Percentiles rank a stretch among this genome's conserved stretches.
Conservation (phyloP, 2,329 filamentous ascomycete species). For the Exophiala sp. region DNA sequence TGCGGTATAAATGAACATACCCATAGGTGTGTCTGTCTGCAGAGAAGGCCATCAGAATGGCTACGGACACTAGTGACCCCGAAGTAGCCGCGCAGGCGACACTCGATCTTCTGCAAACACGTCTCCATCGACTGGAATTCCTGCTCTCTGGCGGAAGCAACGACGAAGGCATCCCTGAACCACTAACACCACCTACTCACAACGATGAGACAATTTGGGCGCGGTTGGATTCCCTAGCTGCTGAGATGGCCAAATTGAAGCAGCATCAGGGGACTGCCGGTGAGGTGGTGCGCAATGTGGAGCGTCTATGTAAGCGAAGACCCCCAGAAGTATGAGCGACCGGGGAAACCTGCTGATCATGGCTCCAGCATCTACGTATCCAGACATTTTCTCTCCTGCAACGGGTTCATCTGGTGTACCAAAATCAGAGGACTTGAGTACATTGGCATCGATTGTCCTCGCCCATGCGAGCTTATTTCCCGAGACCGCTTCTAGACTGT, state of each 20-base stretch:
- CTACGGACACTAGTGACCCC: slow-evolving; percentile 13
- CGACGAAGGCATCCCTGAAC: slow-evolving; percentile 37
- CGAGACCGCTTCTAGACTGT: slow-evolving; percentile 44
- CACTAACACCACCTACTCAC: slow-evolving; percentile 33
- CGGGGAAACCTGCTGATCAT: slow-evolving; percentile 4
- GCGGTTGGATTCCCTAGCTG: slow-evolving; percentile 37
- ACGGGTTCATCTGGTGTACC: slow-evolving; percentile 9
- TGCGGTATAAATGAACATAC: no score
- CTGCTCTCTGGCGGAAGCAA: slow-evolving; percentile 39
- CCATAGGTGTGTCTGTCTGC: no score
- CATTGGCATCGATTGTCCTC: slow-evolving; percentile 35
- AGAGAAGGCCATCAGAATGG: slow-evolving; percentile 5
- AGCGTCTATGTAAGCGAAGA: slow-evolving; percentile 37
- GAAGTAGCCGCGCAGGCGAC: slow-evolving; percentile 19
- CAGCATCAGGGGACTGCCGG: slow-evolving; percentile 30
- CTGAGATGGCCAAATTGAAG: slow-evolving; percentile 35
- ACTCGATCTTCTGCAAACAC: slow-evolving; percentile 37
- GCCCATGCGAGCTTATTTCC: slow-evolving; percentile 44
- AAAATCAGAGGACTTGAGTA: slow-evolving; percentile 28
- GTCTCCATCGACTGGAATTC: slow-evolving; percentile 42
- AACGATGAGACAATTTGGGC: slow-evolving; percentile 38
- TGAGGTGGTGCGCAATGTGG: slow-evolving; percentile 37
- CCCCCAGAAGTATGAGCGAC: neutral
- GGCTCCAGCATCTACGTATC: slow-evolving; percentile 10
- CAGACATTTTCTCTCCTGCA: slow-evolving; percentile 14